Evolutionary conservation across 257 asterid genomes (phyloP), one percentile per base, ranked within the genome.

Genomic region (Leptodermis oblonga): DNA sequence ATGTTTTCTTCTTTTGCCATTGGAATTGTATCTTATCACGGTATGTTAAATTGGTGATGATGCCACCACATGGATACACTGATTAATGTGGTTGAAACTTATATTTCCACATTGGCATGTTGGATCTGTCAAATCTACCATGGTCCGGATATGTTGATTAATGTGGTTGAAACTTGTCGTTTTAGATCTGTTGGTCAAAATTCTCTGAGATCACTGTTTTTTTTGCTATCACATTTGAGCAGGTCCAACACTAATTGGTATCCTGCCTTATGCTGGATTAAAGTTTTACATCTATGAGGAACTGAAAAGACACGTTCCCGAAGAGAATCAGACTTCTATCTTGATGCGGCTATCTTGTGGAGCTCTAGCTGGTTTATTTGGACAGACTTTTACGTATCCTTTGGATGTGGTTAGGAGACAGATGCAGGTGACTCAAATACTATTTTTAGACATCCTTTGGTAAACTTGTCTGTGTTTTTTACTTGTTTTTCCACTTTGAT

Each of bases 191-290:
- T 67, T 51, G 33, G 7, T n/a, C 42, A 4, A 36, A 13, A n/a
- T 34, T 52, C 17, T 7, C 33, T 9, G 4, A 34, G 51, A 52
- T 52, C 37, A 36, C 23, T 15, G 26, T 52, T 28, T 63, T 36
- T 17, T 39, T 18, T 7, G 14, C 37, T 22, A 17, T 26, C 34
- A 55, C 28, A 42, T 46, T 76, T 71, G 49, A 69, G 66, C 86
- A 90, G 99, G 97, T 70, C 99, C 99, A 41, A 93, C 99, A 18
- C 87, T 93, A 41, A 78, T 89, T 52, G 99, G 99, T 34, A 93
- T 94, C 71, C 95, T 94, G 68, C 99, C 97, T 36, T 94, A 94
- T 67, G 97, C 99, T 70, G 97, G 99, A 49, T 73, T 94, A 75
- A 94, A 91, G 83, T 94, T 94, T 74, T 94, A 94, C 53, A 78